Percentiles rank a stretch among this genome's conserved stretches.
phyloP scores from a whole-genome alignment of 805 yeast species.

The Wickerhamiella domercqiae region DNA sequence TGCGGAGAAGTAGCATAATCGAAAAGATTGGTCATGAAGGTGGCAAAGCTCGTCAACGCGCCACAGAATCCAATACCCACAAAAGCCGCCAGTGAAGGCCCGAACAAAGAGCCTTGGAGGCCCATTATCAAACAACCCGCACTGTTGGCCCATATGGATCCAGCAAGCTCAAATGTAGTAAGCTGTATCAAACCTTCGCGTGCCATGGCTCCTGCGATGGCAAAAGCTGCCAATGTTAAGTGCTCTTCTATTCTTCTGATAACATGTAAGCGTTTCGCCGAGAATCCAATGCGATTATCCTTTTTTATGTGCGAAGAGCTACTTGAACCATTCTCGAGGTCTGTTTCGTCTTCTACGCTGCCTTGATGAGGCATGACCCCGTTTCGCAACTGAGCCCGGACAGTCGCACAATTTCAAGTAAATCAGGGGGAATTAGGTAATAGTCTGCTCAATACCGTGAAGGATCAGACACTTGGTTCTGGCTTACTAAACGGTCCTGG shows the following conservation, averaged over 20 bases:
- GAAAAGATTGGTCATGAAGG: conserved; percentile 43
- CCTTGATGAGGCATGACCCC: no score
- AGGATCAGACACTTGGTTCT: no score
- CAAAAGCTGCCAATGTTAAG: conserved; percentile 25
- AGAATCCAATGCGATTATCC: no score
- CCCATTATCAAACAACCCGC: conserved; percentile 63
- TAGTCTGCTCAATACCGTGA: no score
- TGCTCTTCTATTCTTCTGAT: conserved; percentile 12
- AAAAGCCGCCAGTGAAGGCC: conserved; percentile 24
- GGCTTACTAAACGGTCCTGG: no score
- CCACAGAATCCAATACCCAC: conserved; percentile 76
- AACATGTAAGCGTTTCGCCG: no score
- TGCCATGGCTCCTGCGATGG: conserved; percentile 38
- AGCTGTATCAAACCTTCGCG: conserved; percentile 38
- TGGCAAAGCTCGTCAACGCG: conserved; percentile 60
- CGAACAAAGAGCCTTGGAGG: conserved; percentile 23
- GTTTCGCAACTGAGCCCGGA: no score
- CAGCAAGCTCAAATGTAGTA: conserved; percentile 40
- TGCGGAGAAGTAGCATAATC: conserved; percentile 32
- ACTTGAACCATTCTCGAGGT: no score
- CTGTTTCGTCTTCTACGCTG: no score
- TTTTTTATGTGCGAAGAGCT: no score
- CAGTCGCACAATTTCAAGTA: no score
- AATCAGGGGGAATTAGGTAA: no score
- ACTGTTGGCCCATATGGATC: conserved; percentile 67